Conservation (phyloP, 306 rosid genomes). For the Malus fusca region DNA sequence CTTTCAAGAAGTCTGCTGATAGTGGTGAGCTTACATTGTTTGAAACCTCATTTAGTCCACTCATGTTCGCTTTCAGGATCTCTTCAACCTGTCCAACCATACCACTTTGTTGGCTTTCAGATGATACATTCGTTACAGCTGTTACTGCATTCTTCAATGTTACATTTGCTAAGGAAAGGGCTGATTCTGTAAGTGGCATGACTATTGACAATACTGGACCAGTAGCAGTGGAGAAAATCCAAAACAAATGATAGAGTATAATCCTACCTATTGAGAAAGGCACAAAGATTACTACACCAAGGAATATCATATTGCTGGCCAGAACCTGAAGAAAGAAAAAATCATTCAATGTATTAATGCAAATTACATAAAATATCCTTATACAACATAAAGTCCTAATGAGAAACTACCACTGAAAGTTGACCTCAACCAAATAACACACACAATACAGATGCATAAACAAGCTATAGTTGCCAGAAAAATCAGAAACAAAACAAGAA, state of each 20-base stretch:
- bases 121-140: slow-evolving; percentile 62
- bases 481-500: neutral
- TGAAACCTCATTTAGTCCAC: slow-evolving; percentile 56
- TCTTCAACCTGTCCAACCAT: slow-evolving; percentile 73
- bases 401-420: neutral
- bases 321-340: slow-evolving; percentile 57
- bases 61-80: slow-evolving; percentile 58
- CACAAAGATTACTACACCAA: slow-evolving; percentile 85
- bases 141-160: slow-evolving; percentile 82
- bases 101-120: slow-evolving; percentile 59
- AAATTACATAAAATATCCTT: neutral
- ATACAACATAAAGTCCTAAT: neutral
- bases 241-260: slow-evolving; percentile 65
- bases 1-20: slow-evolving; percentile 61
- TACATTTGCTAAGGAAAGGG: slow-evolving; percentile 79
- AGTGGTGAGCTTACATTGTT: slow-evolving; percentile 53
- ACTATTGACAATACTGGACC: slow-evolving; percentile 60
- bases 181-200: slow-evolving; percentile 66
- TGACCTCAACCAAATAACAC: neutral
- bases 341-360: neutral
- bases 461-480: neutral
- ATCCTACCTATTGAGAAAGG: slow-evolving; percentile 90
- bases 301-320: slow-evolving; percentile 99
- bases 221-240: slow-evolving; percentile 70
- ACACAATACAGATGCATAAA: neutral